These are phyloP conservation scores for Naganishia liquefaciens DNA, from an alignment of 1,284 basidiomycete genomes.

Conservation along the genomic window DNA sequence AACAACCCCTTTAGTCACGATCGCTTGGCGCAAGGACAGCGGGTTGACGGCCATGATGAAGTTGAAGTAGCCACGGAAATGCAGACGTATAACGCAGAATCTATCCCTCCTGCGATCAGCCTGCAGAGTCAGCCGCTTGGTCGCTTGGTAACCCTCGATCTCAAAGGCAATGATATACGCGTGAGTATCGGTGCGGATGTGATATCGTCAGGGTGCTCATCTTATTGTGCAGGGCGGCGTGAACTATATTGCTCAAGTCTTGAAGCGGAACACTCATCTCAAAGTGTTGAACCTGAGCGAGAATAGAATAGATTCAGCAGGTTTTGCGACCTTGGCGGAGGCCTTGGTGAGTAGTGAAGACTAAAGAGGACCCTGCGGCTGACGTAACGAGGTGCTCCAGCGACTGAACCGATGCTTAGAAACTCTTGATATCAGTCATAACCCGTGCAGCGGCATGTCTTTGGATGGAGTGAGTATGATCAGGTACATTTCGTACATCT, in stretches of 20 bases:
- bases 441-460: slow-evolving; percentile 85
- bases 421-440: slow-evolving; percentile 88
- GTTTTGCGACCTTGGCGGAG: slow-evolving; percentile 80
- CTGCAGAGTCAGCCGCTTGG: slow-evolving; percentile 77
- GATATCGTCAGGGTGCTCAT: background rate
- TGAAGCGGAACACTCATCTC: slow-evolving; percentile 92
- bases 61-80: too few species aligned
- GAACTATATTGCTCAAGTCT: slow-evolving; percentile 85
- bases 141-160: slow-evolving; percentile 80
- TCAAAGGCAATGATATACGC: slow-evolving; percentile 86
- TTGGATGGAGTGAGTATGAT: slow-evolving; percentile 73
- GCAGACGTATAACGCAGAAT: background rate
- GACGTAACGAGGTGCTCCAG: slow-evolving; percentile 56
- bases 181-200: slow-evolving; percentile 57
- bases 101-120: background rate
- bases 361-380: slow-evolving; percentile 19
- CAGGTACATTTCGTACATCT: too few species aligned
- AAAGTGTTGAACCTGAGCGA: slow-evolving; percentile 92
- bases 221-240: slow-evolving; percentile 65
- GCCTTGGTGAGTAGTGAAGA: slow-evolving; percentile 65
- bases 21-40: background rate
- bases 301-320: slow-evolving; percentile 83
- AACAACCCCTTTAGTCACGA: slow-evolving; percentile 18
- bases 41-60: background rate
- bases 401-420: slow-evolving; percentile 87